Conservation (phyloP, 371 early-diverging fungal genomes). For the Mucor plumbeus region DNA sequence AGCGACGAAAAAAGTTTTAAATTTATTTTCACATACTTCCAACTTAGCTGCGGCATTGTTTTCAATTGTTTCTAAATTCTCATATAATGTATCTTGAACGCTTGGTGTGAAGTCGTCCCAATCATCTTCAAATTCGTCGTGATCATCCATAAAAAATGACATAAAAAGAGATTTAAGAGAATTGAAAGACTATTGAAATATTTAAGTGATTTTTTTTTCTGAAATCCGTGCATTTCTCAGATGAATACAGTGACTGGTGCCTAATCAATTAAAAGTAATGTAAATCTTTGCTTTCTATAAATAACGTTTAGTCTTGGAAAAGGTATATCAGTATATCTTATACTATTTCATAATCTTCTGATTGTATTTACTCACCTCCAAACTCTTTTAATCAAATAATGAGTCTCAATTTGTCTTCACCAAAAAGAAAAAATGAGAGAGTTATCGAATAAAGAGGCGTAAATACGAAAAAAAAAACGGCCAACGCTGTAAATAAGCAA, state of each 20-base stretch:
- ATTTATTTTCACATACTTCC: neutral
- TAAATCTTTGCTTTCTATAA: too few species aligned
- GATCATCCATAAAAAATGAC: conserved; percentile 15
- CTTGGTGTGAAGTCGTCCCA: conserved; percentile 29
- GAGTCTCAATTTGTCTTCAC: too few species aligned
- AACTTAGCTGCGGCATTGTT: neutral
- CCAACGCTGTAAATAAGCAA: neutral
- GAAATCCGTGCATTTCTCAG: neutral
- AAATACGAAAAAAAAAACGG: neutral
- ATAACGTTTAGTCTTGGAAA: too few species aligned
- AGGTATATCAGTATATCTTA: too few species aligned
- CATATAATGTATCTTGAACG: conserved; percentile 23
- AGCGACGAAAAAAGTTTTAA: too few species aligned
- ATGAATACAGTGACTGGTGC: neutral
- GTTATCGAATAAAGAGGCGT: neutral
- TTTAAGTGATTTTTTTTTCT: neutral
- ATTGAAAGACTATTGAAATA: neutral
- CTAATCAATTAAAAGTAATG: too few species aligned
- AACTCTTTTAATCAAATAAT: too few species aligned
- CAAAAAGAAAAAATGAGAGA: neutral
- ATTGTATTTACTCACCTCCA: too few species aligned
- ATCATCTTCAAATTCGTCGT: conserved; percentile 21
- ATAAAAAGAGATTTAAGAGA: neutral
- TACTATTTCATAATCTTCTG: too few species aligned
- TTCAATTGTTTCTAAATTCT: conserved; percentile 16